These are phyloP conservation scores for Globisporangium cystogenes DNA, from an alignment of 352 stramenopile species.

Conservation along the genomic window DNA sequence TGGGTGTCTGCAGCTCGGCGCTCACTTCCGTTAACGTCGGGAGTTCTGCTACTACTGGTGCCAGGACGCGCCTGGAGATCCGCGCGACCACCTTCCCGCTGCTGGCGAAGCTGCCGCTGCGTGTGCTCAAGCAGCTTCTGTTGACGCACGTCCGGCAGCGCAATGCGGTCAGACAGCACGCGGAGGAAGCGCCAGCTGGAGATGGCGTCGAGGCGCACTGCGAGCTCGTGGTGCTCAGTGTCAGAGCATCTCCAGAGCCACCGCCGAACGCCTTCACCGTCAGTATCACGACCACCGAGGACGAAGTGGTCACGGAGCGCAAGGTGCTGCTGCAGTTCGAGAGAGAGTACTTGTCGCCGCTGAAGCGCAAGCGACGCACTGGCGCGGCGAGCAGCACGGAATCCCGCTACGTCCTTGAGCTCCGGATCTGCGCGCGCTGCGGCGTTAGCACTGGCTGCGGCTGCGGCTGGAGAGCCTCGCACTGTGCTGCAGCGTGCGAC, in stretches of 20 bases:
- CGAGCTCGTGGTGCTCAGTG: not conserved
- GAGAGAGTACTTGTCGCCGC: not conserved
- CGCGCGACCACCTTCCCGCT: conserved; percentile 8
- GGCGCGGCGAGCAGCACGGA: not conserved
- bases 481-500: conserved; percentile 12
- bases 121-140: conserved; percentile 25
- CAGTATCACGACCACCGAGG: not conserved
- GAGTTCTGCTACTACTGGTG: not conserved
- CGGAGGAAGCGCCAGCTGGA: not conserved
- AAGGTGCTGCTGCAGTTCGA: conserved; percentile 8
- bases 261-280: conserved; percentile 1
- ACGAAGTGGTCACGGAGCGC: not conserved
- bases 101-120: conserved; percentile 24
- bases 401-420: conserved; percentile 5
- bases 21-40: not conserved
- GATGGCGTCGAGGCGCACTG: not conserved
- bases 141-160: conserved; percentile 8
- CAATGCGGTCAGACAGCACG: not conserved
- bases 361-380: not conserved
- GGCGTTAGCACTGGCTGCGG: conserved; percentile 8
- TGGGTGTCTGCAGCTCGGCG: not conserved
- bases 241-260: not conserved
- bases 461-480: conserved; percentile 23
- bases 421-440: conserved; percentile 24
- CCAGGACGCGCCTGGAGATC: conserved; percentile 8